A percentile compares a stretch with the other conserved stretches of the same genome.
Conservation (phyloP, 2,329 filamentous ascomycete genomes). For the Scorias spongiosa region DNA sequence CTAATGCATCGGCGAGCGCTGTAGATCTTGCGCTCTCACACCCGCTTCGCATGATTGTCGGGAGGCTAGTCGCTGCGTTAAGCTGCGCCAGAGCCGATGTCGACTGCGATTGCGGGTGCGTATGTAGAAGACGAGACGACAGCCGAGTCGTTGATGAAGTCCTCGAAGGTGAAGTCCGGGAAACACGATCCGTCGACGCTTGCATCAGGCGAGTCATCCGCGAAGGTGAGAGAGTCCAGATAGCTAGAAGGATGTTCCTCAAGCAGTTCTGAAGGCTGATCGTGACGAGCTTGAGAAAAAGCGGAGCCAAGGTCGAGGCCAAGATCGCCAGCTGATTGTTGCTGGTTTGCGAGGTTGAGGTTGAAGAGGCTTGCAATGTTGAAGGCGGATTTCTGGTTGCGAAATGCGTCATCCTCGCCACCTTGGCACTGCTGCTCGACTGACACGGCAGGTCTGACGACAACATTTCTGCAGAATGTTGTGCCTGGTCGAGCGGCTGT, state of each 20-base stretch:
- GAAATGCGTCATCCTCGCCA: conserved; percentile 5
- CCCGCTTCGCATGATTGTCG: not conserved
- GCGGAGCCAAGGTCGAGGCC: not conserved
- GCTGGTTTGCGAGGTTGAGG: not conserved
- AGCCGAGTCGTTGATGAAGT: conserved; percentile 27
- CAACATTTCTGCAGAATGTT: conserved; percentile 99
- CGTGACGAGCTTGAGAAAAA: conserved; percentile 18
- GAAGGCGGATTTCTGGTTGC: conserved; percentile 7
- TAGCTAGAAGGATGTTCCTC: conserved; percentile 16
- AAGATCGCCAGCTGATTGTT: conserved; percentile 11
- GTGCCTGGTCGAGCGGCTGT: conserved; percentile 67
- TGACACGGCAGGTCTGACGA: conserved; percentile 98
- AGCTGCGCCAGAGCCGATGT: conserved; percentile 29
- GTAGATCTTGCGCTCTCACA: not conserved
- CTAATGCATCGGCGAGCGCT: not conserved
- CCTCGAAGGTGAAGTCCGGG: conserved; percentile 19
- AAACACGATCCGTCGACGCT: conserved; percentile 16
- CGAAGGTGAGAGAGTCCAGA: conserved; percentile 22
- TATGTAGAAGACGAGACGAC: conserved; percentile 27
- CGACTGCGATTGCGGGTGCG: conserved; percentile 14
- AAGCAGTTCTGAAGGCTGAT: conserved; percentile 18
- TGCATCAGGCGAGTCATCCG: conserved; percentile 20
- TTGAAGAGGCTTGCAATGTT: conserved; percentile 4
- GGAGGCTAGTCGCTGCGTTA: conserved; percentile 32
- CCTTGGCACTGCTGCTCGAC: conserved; percentile 38